These are phyloP conservation scores for Russula lepida DNA, from an alignment of 768 basidiomycete genomes.

Conservation along the genomic window DNA sequence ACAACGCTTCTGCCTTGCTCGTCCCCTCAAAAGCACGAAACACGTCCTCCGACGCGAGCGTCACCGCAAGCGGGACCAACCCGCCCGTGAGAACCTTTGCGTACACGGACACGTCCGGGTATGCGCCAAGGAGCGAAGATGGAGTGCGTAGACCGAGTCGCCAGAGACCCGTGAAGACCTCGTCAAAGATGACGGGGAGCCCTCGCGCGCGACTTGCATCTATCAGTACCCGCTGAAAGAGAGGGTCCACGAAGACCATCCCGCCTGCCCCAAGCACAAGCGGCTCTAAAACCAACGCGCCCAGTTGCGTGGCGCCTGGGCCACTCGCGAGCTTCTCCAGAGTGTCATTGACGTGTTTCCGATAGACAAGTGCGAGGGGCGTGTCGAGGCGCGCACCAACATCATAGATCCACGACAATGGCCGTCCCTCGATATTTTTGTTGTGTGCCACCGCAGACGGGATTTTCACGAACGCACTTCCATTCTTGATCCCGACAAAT, in stretches of 20 bases:
- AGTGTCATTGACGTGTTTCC: constrained; percentile 43
- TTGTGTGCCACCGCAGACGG: constrained; percentile 38
- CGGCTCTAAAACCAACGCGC: constrained; percentile 83
- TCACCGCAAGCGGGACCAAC: constrained; percentile 76
- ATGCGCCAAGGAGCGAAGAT: constrained; percentile 54
- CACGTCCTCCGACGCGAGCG: constrained; percentile 71
- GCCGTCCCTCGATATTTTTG: constrained; percentile 31
- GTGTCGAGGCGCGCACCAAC: constrained; percentile 51
- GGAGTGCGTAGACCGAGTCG: constrained; percentile 69
- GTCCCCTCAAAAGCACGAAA: constrained; percentile 73
- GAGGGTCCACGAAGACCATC: constrained; percentile 95
- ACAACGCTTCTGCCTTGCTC: constrained; percentile 72
- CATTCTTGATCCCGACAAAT: constrained; percentile 58
- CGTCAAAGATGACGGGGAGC: constrained; percentile 89
- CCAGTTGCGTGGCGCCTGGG: constrained; percentile 37
- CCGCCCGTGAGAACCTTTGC: constrained; percentile 95
- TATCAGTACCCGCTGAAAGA: constrained; percentile 84
- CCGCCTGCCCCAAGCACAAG: constrained; percentile 92
- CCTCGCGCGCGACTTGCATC: constrained; percentile 72
- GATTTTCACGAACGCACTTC: constrained; percentile 44
- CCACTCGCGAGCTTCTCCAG: constrained; percentile 39
- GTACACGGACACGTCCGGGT: constrained; percentile 85
- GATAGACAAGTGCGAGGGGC: constrained; percentile 57
- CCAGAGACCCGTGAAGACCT: constrained; percentile 91
- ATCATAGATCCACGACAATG: constrained; percentile 60